Evolutionary conservation across 139 green algal genomes (phyloP).

Genomic region (Haematococcus lacustris): DNA sequence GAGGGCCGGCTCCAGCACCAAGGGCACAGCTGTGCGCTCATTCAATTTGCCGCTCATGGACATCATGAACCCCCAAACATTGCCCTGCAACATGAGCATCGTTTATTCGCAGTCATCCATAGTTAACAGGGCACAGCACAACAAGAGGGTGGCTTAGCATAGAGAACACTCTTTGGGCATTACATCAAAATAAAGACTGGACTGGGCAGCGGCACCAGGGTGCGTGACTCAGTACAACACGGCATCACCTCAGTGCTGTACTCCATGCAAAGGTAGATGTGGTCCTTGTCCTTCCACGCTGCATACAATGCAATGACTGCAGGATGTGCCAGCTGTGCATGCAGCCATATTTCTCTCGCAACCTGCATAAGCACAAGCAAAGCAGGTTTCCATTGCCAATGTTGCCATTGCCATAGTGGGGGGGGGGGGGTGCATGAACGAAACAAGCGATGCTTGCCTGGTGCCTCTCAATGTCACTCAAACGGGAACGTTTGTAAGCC

Average conservation of each 20-base stretch:
- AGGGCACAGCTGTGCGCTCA: conserved; percentile 21
- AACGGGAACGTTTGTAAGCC: conserved; percentile 22
- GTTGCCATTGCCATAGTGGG: no score
- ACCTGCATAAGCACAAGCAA: conserved; percentile 13
- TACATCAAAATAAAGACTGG: not conserved
- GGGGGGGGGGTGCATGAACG: no score
- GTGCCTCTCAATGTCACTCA: conserved; percentile 38
- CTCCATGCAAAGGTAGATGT: conserved; percentile 36
- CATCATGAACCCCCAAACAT: conserved; percentile 26
- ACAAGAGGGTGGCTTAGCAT: not conserved
- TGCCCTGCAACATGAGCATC: conserved; percentile 19
- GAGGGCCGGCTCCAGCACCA: conserved; percentile 33
- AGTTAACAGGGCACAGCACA: not conserved
- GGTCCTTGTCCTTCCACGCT: conserved; percentile 33
- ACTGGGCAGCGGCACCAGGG: not conserved
- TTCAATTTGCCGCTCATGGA: conserved; percentile 14
- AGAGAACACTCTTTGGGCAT: not conserved
- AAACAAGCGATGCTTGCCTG: not conserved
- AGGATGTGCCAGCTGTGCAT: conserved; percentile 32
- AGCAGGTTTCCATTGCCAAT: not conserved
- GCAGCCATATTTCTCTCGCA: conserved; percentile 38
- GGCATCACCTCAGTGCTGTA: conserved; percentile 22
- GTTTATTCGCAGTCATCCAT: no score
- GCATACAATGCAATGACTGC: conserved; percentile 37
- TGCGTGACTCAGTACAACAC: not conserved